Conservation (phyloP, 2,329 filamentous ascomycete genomes). For the Pochonia chlamydosporia region DNA sequence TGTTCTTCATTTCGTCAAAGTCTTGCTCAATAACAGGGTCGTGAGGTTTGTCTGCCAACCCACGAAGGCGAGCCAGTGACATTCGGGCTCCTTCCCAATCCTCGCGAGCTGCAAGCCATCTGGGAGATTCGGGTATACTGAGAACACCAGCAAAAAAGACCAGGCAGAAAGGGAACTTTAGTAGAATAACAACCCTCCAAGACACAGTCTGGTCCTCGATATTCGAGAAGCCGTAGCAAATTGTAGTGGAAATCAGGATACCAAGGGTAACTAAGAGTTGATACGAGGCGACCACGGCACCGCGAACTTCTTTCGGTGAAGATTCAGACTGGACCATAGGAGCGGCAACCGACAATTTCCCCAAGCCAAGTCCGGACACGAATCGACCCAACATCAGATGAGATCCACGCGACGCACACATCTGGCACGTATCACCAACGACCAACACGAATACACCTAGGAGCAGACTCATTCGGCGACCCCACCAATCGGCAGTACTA, state of each 20-base stretch:
- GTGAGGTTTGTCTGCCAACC: slow-evolving; percentile 39
- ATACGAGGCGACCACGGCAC: slow-evolving; percentile 62
- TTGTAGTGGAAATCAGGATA: slow-evolving; percentile 51
- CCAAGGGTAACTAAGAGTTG: slow-evolving; percentile 70
- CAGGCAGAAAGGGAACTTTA: slow-evolving; percentile 47
- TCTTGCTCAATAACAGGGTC: slow-evolving; percentile 44
- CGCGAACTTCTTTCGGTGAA: slow-evolving; percentile 56
- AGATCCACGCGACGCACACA: slow-evolving; percentile 49
- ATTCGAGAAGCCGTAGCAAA: slow-evolving; percentile 45
- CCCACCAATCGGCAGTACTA: slow-evolving; percentile 49
- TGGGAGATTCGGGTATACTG: slow-evolving; percentile 49
- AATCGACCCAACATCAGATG: slow-evolving; percentile 62
- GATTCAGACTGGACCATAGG: slow-evolving; percentile 64
- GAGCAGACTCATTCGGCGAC: slow-evolving; percentile 49
- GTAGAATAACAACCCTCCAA: slow-evolving; percentile 58
- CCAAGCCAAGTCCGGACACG: slow-evolving; percentile 62
- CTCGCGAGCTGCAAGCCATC: slow-evolving; percentile 45
- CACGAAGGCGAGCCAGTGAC: slow-evolving; percentile 48
- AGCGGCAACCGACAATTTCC: slow-evolving; percentile 58
- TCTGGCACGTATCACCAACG: slow-evolving; percentile 61
- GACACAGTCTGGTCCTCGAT: slow-evolving; percentile 37
- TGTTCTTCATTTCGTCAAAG: slow-evolving; percentile 43
- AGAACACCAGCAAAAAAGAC: slow-evolving; percentile 48
- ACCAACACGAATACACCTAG: slow-evolving; percentile 52
- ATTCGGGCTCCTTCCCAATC: slow-evolving; percentile 42